Base-by-base conservation (phyloP, 805 yeast species). In the Ogataea degrootiae region DNA sequence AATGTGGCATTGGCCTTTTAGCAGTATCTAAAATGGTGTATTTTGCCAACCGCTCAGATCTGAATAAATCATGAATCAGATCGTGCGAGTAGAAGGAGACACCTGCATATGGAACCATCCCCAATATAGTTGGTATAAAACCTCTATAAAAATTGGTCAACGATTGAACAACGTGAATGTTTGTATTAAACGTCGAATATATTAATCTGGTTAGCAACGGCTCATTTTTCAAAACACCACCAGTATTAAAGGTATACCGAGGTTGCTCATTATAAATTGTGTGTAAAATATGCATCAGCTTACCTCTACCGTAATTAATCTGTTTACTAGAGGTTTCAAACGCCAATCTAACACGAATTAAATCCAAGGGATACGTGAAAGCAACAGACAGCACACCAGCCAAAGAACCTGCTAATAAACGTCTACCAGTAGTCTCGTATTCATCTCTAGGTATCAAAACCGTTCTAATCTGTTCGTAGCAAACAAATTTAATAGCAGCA, bases 81-180 rank as follows among this genome's bases (percentile, higher is more conserved):
- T 94, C 99, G 67, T 94, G 98, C 4, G 96, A 87, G 69, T 90
- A 87, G 61, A 94, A 94, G 4, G 97, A 87, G 4, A 92, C 97
- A 11, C 99, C 99, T 1, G 99, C 99, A 63, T 94, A 94, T 1
- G 99, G 99, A 21, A 94, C 75, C 96, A 94, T 91, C 11, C 99
- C 99, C 37, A 91, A 59, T 40, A 94, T 83, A 0, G 99, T 94
- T 17, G 99, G 96, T 7, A 86, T 79, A 66, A 92, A 94, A 2
- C 99, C 99, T 48, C 97, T 75, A 68, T 92, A 94, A 65, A 91
- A 94, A 69, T 91, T 92, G 44, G 79, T 68, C 12, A 78, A 48
- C 6, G 76, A 65, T 38, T 68, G 64, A 7, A 66, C 39, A 34
- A 49, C 55, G 53, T 40, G 79, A 68, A 44, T 62, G 59, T 46